Evolutionary conservation across 208 protist genomes (phyloP).

Genomic region (Leishmania mexicana): DNA sequence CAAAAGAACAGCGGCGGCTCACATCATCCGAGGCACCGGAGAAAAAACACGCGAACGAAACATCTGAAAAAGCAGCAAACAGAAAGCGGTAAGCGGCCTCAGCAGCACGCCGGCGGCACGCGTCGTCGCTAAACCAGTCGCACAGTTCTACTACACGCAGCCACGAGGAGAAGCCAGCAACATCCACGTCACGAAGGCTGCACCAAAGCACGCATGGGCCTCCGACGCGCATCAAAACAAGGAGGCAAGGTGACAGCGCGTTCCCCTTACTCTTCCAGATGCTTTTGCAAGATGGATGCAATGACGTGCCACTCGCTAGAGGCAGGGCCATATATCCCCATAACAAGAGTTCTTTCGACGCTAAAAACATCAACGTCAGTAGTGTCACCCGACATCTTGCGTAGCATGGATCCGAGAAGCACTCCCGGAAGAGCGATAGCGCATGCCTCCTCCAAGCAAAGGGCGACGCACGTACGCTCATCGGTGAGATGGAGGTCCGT

Average conservation of each 20-base stretch:
- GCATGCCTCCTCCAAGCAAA: conserved; percentile 2
- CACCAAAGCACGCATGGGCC: not conserved
- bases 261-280: not conserved
- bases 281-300: not conserved
- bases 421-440: not conserved
- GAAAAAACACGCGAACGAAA: not conserved
- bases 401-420: not conserved
- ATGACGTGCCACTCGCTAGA: not conserved
- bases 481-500: conserved; percentile 10
- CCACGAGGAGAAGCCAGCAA: not conserved
- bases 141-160: not conserved
- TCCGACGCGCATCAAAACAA: not conserved
- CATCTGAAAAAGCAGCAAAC: not conserved
- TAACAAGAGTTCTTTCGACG: too few relatives aligned
- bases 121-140: not conserved
- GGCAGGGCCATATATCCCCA: not conserved
- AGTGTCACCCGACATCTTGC: not conserved
- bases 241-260: not conserved
- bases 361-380: too few relatives aligned
- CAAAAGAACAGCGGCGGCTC: not conserved
- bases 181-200: not conserved
- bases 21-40: not conserved
- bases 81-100: not conserved
- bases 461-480: conserved; percentile 7
- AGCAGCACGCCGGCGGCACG: not conserved